Conservation (phyloP, 768 basidiomycete species). For the Gloeostereum incarnatum region DNA sequence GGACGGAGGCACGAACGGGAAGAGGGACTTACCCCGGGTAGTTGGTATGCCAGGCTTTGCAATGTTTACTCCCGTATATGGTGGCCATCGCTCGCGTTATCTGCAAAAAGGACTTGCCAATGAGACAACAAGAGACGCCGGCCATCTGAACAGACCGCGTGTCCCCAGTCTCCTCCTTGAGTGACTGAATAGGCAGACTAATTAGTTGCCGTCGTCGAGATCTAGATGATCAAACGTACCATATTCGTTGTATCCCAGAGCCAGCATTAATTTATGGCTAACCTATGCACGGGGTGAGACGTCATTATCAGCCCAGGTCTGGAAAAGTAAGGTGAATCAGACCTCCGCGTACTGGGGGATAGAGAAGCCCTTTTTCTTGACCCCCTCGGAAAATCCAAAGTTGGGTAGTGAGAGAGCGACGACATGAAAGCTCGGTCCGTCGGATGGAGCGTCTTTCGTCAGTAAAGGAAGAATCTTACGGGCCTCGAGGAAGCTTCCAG, state of each 20-base stretch:
- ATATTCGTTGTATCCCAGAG: conserved; percentile 24
- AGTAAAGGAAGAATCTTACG: conserved; percentile 32
- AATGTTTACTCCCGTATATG: conserved; percentile 16
- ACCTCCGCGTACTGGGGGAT: conserved; percentile 30
- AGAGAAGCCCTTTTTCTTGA: conserved; percentile 29
- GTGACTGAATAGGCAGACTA: conserved; percentile 11
- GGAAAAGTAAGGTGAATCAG: conserved; percentile 2
- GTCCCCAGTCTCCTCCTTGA: conserved; percentile 28
- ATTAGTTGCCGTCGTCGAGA: background rate
- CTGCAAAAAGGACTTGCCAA: conserved; percentile 8
- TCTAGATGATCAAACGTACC: conserved; percentile 11
- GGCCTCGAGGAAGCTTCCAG: conserved; percentile 33
- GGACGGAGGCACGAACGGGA: background rate
- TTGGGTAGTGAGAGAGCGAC: conserved; percentile 35
- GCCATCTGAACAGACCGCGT: conserved; percentile 1
- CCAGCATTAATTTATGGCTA: conserved; percentile 24
- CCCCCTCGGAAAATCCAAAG: conserved; percentile 35
- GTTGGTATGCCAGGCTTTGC: conserved; percentile 25
- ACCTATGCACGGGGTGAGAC: conserved; percentile 11
- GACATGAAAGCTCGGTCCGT: conserved; percentile 37
- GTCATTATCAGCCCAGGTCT: background rate
- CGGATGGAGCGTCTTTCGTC: conserved; percentile 17
- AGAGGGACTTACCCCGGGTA: conserved; percentile 14
- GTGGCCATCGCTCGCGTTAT: conserved; percentile 15
- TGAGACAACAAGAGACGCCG: no score